Evolutionary conservation across 768 basidiomycete species (phyloP).

Genomic region (Mycena rosella): DNA sequence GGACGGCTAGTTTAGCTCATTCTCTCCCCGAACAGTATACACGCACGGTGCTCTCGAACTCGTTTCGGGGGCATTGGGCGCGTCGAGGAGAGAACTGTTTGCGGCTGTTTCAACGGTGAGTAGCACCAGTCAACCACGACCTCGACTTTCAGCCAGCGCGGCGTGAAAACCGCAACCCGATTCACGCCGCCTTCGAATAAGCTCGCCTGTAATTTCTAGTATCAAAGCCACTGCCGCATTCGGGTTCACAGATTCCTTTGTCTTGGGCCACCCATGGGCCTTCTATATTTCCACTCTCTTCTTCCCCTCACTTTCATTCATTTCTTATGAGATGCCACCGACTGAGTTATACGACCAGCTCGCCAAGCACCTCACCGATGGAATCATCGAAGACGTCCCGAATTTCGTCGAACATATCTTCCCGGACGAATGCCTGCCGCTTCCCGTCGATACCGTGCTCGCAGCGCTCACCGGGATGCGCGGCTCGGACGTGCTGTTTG

Average conservation of each 20-base stretch:
- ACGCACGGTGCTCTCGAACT: slow-evolving; percentile 33
- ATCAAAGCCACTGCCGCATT: slow-evolving; percentile 2
- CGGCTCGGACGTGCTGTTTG: slow-evolving; percentile 10
- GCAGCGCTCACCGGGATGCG: slow-evolving; percentile 9
- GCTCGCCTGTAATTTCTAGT: background rate
- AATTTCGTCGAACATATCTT: slow-evolving; percentile 18
- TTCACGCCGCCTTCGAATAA: background rate
- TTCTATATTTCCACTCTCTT: background rate
- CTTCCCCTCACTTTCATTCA: background rate
- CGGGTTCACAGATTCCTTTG: slow-evolving; percentile 9
- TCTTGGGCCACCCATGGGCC: slow-evolving; percentile 7
- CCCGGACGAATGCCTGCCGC: slow-evolving; percentile 19
- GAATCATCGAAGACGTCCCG: slow-evolving; percentile 10
- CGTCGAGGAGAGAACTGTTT: background rate
- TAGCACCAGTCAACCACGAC: too few relatives aligned
- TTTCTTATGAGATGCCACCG: slow-evolving; percentile 8
- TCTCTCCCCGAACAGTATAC: background rate
- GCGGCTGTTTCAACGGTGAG: background rate
- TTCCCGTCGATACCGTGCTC: slow-evolving; percentile 3
- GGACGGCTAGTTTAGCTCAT: background rate
- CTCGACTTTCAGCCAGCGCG: too few relatives aligned
- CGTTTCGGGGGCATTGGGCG: slow-evolving; percentile 34
- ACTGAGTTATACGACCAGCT: slow-evolving; percentile 5
- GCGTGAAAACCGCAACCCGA: background rate
- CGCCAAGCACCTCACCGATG: slow-evolving; percentile 7